Conservation (phyloP, 495 filamentous ascomycete genomes). For the Hyaloscypha hepaticicola region DNA sequence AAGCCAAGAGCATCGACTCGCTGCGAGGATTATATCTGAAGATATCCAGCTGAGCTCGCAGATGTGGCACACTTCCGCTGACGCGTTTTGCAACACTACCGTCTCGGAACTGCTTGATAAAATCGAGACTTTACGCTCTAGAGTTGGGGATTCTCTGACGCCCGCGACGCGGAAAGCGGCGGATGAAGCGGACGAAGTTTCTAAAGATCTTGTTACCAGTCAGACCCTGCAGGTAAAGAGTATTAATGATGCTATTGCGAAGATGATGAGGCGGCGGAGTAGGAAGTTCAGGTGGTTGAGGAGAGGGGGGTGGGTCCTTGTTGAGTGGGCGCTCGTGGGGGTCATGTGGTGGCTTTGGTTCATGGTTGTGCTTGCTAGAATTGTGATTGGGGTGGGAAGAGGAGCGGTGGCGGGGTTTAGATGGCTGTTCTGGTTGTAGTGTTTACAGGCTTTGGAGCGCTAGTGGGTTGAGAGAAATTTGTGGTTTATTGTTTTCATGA, state of each 20-base stretch:
- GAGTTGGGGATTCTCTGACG: constrained; percentile 55
- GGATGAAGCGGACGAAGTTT: constrained; percentile 75
- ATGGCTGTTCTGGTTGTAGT: constrained; percentile 78
- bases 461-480: background rate
- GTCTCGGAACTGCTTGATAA: constrained; percentile 45
- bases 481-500: background rate
- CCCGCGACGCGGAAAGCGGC: constrained; percentile 61
- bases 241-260: constrained; percentile 74
- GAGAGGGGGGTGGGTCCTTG: constrained; percentile 63
- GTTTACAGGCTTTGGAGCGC: background rate
- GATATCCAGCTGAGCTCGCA: constrained; percentile 30
- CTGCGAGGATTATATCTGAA: constrained; percentile 58
- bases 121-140: constrained; percentile 49
- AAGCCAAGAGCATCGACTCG: constrained; percentile 65
- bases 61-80: constrained; percentile 30
- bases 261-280: constrained; percentile 63
- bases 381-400: constrained; percentile 58
- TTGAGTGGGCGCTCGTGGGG: constrained; percentile 78
- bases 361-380: constrained; percentile 66
- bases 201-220: constrained; percentile 67
- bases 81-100: constrained; percentile 47
- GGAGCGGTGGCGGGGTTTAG: constrained; percentile 55
- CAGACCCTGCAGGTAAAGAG: constrained; percentile 75
- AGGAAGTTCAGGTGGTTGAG: constrained; percentile 72
- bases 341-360: constrained; percentile 86